Evolutionary conservation across 2,329 filamentous ascomycete species (phyloP), one percentile per base, ranked within the genome.

Genomic region (Pseudocercospora musae): DNA sequence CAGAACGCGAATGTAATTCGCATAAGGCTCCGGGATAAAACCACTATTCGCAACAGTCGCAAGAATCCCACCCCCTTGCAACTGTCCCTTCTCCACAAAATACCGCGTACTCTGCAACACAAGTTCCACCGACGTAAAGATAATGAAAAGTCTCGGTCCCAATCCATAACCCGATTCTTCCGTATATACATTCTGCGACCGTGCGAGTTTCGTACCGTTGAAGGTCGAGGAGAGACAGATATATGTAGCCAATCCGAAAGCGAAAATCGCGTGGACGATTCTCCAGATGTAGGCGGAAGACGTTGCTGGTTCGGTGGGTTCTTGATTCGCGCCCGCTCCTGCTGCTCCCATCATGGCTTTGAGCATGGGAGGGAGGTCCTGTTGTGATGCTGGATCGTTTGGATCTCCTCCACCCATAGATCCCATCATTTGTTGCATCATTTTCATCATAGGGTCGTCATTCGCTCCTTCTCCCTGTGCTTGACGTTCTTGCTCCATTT

Each of bases 91-190:
- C 69, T 92, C 89, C 57, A 91, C 72, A 68, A 92, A 86, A 73
- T 89, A 90, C 23, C 90, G 81, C 29, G 85, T 87, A 1, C 86
- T 89, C 66, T 94, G 85, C 66, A 94, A 79, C 58, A 91, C 74
- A 10, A 91, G 82, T 78, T 95, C 90, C 31, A 86, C 87, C 0
- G 90, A 91, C 5, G 89, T 88, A 73, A 94, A 95, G n/a, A 90
- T 83, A 80, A 87, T 91, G 76, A 94, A 92, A 76, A 92, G 88
- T 64, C 82, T 81, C 50, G 79, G 79, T 44, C 80, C 78, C 37
- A 75, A 71, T 53, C 77, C 76, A 15, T 76, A 73, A 29, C 79
- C 75, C 1, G 70, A 72, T 21, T 76, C 69, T 50, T 72, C 73
- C 59, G 85, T 82, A 62, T 70, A 68, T 29, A 70, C 65, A 33